Evolutionary conservation across 139 green algal genomes (phyloP), one percentile per base, ranked within the genome.

Genomic region (Coelastrella sp.): DNA sequence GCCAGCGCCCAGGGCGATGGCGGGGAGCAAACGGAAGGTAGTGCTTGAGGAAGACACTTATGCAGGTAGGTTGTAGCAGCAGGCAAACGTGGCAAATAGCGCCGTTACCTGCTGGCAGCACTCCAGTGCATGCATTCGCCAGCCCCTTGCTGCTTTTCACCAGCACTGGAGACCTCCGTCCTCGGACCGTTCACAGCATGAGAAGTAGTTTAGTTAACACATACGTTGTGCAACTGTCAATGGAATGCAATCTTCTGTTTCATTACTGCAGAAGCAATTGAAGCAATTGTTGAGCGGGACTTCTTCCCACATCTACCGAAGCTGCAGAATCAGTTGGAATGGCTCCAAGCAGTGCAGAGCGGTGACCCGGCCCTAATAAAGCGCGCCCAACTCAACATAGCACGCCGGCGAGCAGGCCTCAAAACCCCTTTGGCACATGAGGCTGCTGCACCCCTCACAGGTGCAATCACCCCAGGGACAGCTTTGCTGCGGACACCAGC

Each of bases 251-350:
- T 99, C 94, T 90, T 68, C 61, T 68, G 61, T 76, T 13, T 13
- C 61, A 13, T n/a, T 6, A 20, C n/a, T 76, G 91, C 93, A 2
- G 87, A 92, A n/a, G 90, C 85, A 11, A 86, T 99, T 5, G 98
- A 98, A 60, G 89, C 94, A 17, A 99, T 99, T 56, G 97, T 99
- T 4, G 95, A 99, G 92, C 90, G 97, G 0, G 97, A 99, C 93
- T 99, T 96, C 92, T 99, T 99, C 78, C 97, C 97, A 5, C 96
- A 98, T 83, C 73, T 99, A 4, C 93, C 95, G 7, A 95, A 96
- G 82, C 94, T 99, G 86, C 90, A 97, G 89, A 96, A 95, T 91
- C 95, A 97, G 92, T 92, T 99, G 58, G 96, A 97, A 54, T 98
- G 96, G 97, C 90, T 98, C 22, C 88, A 98, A 75, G 97, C 97